Evolutionary conservation across 495 filamentous ascomycete genomes (phyloP).

Genomic region (Darksidea phi): DNA sequence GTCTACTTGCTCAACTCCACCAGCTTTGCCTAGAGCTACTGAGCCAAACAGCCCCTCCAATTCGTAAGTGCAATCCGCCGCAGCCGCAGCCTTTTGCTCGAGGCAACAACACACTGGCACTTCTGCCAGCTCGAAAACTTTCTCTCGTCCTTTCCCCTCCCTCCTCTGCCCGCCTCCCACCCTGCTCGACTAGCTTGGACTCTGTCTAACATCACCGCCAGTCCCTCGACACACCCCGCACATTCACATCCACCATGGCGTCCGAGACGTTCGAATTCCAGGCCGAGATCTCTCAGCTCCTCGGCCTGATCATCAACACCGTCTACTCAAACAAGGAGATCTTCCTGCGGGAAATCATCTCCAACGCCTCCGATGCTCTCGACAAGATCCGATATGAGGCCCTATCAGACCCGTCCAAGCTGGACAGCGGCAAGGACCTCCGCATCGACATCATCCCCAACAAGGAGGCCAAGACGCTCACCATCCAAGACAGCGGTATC

Average conservation of each 20-base stretch:
- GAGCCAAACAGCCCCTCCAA: neutral
- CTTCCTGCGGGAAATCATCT: conserved; percentile 96
- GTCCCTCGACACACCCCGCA: neutral
- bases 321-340: conserved; percentile 99
- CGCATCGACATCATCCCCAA: conserved; percentile 97
- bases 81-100: conserved; percentile 1
- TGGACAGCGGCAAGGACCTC: conserved; percentile 94
- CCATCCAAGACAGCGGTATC: conserved; percentile 95
- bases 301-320: conserved; percentile 99
- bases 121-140: neutral
- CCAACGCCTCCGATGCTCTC: conserved; percentile 95
- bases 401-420: conserved; percentile 93
- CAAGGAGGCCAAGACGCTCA: conserved; percentile 94
- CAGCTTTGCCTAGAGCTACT: neutral
- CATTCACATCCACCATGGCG: conserved; percentile 60
- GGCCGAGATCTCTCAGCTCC: conserved; percentile 99
- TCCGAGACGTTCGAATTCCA: conserved; percentile 95
- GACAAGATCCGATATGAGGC: conserved; percentile 99
- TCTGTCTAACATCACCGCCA: neutral
- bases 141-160: too few relatives aligned
- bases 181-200: neutral
- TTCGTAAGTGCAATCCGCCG: neutral
- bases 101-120: too few relatives aligned
- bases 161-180: too few relatives aligned
- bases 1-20: neutral